Conservation (phyloP, 2,329 filamentous ascomycete species). For the Xylariaceae sp. region DNA sequence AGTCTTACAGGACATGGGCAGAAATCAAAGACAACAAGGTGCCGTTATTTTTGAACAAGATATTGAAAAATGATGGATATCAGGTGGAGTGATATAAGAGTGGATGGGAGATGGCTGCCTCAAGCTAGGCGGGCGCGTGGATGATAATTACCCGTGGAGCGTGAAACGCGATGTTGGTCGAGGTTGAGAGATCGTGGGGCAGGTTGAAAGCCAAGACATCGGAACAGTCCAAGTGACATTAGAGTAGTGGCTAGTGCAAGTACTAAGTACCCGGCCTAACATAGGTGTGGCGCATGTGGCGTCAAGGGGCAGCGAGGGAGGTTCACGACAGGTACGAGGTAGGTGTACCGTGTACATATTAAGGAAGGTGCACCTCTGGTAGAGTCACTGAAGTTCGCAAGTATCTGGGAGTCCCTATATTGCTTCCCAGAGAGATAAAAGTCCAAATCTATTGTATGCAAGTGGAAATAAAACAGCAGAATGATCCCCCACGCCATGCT, state of each 20-base stretch:
- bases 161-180: constrained; percentile 3
- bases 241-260: constrained; percentile 1
- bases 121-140: background rate
- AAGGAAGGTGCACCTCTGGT: too few species aligned
- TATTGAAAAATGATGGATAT: background rate
- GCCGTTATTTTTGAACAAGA: background rate
- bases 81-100: background rate
- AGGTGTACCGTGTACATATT: too few species aligned
- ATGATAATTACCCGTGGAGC: background rate
- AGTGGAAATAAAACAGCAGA: background rate
- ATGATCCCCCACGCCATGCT: constrained; percentile 7
- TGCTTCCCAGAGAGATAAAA: background rate
- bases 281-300: constrained; percentile 1
- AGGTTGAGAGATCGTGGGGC: constrained; percentile 1
- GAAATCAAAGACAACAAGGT: background rate
- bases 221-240: background rate
- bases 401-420: background rate
- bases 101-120: background rate
- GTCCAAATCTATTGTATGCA: constrained; percentile 8
- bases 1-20: too few species aligned
- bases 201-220: background rate
- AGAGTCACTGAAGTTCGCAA: background rate
- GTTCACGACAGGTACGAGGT: too few species aligned
- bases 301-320: too few species aligned
- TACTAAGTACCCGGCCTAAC: too few species aligned